Conservation (phyloP, 148 eudicot species). For the Persicaria maculosa region DNA sequence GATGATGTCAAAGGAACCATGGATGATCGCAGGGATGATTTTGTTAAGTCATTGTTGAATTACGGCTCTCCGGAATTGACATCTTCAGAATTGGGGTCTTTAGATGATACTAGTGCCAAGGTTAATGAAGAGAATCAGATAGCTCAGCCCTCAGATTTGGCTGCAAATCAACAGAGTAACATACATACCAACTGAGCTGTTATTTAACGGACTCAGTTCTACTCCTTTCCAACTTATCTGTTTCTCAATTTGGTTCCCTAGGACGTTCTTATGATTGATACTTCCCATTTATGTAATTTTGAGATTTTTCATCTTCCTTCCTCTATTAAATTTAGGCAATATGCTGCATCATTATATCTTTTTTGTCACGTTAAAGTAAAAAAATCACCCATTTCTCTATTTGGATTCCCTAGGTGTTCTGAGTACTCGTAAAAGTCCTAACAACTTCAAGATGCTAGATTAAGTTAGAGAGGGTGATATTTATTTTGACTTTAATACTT, state of each 20-base stretch:
- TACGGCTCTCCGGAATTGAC: constrained; percentile 22
- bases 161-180: constrained; percentile 48
- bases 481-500: not conserved
- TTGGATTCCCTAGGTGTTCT: not conserved
- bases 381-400: constrained; percentile 1
- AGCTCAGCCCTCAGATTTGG: constrained; percentile 20
- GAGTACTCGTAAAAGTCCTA: not conserved
- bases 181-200: constrained; percentile 15
- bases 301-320: not conserved
- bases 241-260: not conserved
- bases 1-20: constrained; percentile 32
- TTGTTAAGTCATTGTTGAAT: constrained; percentile 65
- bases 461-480: not conserved
- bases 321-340: not conserved
- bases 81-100: constrained; percentile 17
- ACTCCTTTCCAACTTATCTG: not conserved
- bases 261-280: not conserved
- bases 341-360: constrained; percentile 1
- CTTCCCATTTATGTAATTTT: not conserved
- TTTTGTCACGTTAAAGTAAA: not conserved
- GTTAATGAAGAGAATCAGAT: constrained; percentile 26
- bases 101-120: constrained; percentile 20
- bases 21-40: constrained; percentile 65
- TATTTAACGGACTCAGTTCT: not conserved
- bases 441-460: not conserved